Evolutionary conservation across 73 alveolate species (phyloP).

Genomic region (Stentor coeruleus): DNA sequence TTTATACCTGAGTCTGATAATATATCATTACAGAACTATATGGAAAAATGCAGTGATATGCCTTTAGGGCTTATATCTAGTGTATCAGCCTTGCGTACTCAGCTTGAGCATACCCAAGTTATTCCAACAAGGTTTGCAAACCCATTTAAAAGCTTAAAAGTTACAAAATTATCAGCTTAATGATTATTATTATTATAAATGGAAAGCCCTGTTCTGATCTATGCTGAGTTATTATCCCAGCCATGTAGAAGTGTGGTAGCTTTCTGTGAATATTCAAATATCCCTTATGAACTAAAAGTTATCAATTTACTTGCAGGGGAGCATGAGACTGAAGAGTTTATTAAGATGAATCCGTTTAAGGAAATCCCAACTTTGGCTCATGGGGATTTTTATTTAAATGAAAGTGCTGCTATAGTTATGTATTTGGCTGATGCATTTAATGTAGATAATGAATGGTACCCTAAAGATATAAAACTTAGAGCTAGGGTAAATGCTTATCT

Average conservation of each 20-base stretch:
- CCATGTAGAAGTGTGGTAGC: too few species aligned
- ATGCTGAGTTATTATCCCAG: too few species aligned
- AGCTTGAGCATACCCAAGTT: conserved; percentile 23
- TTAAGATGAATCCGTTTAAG: background rate
- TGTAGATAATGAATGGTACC: background rate
- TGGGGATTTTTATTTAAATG: background rate
- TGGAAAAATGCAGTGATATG: background rate
- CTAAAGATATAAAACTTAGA: background rate
- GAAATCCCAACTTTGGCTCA: background rate
- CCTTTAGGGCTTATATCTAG: background rate
- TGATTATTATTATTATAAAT: too few species aligned
- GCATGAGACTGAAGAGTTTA: background rate
- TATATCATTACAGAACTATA: background rate
- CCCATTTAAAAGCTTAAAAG: background rate
- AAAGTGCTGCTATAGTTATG: background rate
- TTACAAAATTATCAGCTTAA: conserved; percentile 9
- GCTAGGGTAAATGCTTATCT: background rate
- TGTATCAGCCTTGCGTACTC: background rate
- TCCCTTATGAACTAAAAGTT: background rate
- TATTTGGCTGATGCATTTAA: background rate
- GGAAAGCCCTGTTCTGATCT: too few species aligned
- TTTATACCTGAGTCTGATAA: background rate
- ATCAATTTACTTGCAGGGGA: background rate
- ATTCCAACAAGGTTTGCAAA: conserved; percentile 17
- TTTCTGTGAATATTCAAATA: background rate